phyloP scores from a whole-genome alignment of 305 asterid genomes.

The Fraxinus ornus region DNA sequence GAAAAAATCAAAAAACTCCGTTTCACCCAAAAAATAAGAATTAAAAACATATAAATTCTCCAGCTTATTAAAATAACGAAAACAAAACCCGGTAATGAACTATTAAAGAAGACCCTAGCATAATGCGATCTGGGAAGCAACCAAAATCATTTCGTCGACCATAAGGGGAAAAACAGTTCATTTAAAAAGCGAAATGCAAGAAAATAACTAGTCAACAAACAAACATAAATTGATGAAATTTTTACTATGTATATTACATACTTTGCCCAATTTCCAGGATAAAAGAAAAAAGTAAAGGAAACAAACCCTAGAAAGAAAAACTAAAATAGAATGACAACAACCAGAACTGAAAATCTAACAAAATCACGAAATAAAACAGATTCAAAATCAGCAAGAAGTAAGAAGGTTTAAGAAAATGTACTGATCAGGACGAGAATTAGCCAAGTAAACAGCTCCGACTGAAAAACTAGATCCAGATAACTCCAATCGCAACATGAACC shows the following conservation, averaged over 20 bases:
- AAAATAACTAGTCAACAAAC: neutral
- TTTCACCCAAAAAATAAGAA: neutral
- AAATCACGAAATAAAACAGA: neutral
- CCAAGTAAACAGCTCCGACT: constrained; percentile 5
- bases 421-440: neutral
- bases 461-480: neutral
- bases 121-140: constrained; percentile 32
- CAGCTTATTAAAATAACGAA: neutral
- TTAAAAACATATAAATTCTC: neutral
- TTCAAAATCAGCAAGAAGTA: constrained; percentile 6
- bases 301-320: constrained; percentile 25
- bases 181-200: neutral
- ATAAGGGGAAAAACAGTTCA: neutral
- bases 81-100: neutral
- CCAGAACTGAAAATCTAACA: neutral
- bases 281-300: constrained; percentile 4
- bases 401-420: neutral
- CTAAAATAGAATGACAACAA: neutral
- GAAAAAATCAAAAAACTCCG: neutral
- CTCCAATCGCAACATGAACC: neutral
- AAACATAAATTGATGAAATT: neutral
- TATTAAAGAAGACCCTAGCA: neutral
- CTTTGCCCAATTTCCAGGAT: neutral
- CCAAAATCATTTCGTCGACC: constrained; percentile 9
- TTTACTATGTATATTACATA: neutral